These are phyloP conservation scores for Penicillium coprophilum DNA, from an alignment of 495 filamentous ascomycete species.

Conservation along the genomic window DNA sequence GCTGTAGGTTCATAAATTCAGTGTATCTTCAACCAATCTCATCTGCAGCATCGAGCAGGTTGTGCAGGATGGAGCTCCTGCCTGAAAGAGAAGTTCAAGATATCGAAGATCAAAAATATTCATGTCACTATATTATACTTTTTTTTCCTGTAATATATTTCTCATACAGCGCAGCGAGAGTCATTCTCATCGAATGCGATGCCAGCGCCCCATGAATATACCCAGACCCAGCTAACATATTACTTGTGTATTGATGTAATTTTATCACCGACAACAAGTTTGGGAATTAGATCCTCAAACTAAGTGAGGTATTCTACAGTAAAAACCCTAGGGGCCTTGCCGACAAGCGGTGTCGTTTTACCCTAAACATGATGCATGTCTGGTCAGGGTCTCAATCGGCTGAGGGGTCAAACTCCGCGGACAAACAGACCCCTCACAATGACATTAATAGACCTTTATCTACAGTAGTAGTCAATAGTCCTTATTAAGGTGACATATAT, in stretches of 20 bases:
- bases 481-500: background rate
- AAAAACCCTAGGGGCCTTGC: background rate
- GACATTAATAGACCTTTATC: background rate
- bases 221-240: background rate
- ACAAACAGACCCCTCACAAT: background rate
- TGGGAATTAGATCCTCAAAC: background rate
- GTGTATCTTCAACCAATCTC: constrained; percentile 8
- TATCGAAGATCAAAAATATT: background rate
- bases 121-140: background rate
- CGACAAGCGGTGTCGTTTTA: constrained; percentile 7
- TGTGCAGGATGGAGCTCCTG: constrained; percentile 10
- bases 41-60: constrained; percentile 1
- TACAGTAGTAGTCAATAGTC: background rate
- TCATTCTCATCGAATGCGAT: background rate
- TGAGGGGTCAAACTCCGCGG: background rate
- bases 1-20: background rate
- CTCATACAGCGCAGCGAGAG: background rate
- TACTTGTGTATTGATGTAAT: background rate
- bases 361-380: constrained; percentile 1
- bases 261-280: background rate
- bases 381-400: constrained; percentile 7
- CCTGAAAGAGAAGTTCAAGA: constrained; percentile 5
- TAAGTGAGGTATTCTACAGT: background rate
- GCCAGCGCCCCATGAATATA: background rate
- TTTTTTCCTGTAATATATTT: background rate